Base-by-base conservation (phyloP, 495 filamentous ascomycete species). In the Podospora australis region DNA sequence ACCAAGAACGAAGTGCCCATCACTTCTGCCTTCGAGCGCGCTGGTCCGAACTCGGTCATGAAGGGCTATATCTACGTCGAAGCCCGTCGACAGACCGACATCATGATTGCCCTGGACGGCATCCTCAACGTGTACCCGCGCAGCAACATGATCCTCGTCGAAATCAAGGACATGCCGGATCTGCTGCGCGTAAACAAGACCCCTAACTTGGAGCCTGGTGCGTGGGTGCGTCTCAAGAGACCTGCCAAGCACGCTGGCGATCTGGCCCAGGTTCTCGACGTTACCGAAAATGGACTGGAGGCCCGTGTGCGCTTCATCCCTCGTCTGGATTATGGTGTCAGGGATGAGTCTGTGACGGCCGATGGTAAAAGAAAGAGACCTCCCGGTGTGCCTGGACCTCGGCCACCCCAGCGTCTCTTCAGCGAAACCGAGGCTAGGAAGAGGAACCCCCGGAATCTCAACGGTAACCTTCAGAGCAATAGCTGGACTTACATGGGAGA, bases 91-190 rank as follows among this genome's bases (percentile, higher is more conserved):
- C 86, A 91, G 60, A 82, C 85, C 34, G 92, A 96, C 64, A 83
- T 99, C 45, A 69, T 89, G 65, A 68, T 80, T 8, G 86, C 86
- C 4, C 70, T 92, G 25, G 86, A 96, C 39, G 87, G 83, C 7
- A 78, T 97, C 54, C 79, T 83, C 47, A 86, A 90, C 61, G 83
- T 57, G 4, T 98, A 95, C 60, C 85, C 88, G 14, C 75, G 87
- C 39, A 82, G 80, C 21, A 92, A 90, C 65, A 78, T 88, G 65
- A 77, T 88, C 28, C 67, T 96, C 26, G 87, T 97, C 35, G 88
- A 90, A n/a, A 88, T 97, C 56, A 90, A 90, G 64, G 94, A 99
- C 66, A 94, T 96, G 84, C 90, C 94, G 0, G 92, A 96, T 66
- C 80, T 99, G 7, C 69, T 99, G n/a, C 80, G 88, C 21, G 88